A percentile compares a stretch with the other conserved stretches of the same genome.
Evolutionary conservation across 805 yeast species (phyloP).

Genomic region (Clavispora santaluciae): DNA sequence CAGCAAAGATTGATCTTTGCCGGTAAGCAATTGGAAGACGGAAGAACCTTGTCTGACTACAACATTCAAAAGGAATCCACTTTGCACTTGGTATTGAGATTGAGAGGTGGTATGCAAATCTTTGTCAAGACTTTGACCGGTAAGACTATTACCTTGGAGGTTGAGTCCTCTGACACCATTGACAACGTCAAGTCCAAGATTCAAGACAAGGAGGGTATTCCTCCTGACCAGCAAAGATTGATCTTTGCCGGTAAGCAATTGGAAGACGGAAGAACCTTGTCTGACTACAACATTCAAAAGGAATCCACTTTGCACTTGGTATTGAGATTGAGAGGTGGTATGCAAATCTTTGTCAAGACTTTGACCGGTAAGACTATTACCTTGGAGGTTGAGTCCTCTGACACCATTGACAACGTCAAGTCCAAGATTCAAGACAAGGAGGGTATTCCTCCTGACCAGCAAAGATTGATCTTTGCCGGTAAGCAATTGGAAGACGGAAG

Average conservation of each 20-base stretch:
- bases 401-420: conserved; percentile 89
- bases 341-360: conserved; percentile 41
- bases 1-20: conserved; percentile 5
- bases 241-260: conserved; percentile 46
- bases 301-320: conserved; percentile 33
- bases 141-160: conserved; percentile 81
- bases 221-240: conserved; percentile 43
- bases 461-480: conserved; percentile 43
- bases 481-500: conserved; percentile 42
- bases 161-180: conserved; percentile 95
- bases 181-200: conserved; percentile 68
- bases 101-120: conserved; percentile 62
- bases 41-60: conserved; percentile 7
- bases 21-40: conserved; percentile 7
- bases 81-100: conserved; percentile 86
- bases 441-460: conserved; percentile 44
- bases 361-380: conserved; percentile 67
- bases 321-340: conserved; percentile 63
- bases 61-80: conserved; percentile 90
- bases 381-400: conserved; percentile 95
- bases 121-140: conserved; percentile 52
- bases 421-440: conserved; percentile 41
- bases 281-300: conserved; percentile 42
- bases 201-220: conserved; percentile 41
- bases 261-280: conserved; percentile 35